Conservation (phyloP, 176 grass and related monocot genomes). For the Panicum miliaceum region DNA sequence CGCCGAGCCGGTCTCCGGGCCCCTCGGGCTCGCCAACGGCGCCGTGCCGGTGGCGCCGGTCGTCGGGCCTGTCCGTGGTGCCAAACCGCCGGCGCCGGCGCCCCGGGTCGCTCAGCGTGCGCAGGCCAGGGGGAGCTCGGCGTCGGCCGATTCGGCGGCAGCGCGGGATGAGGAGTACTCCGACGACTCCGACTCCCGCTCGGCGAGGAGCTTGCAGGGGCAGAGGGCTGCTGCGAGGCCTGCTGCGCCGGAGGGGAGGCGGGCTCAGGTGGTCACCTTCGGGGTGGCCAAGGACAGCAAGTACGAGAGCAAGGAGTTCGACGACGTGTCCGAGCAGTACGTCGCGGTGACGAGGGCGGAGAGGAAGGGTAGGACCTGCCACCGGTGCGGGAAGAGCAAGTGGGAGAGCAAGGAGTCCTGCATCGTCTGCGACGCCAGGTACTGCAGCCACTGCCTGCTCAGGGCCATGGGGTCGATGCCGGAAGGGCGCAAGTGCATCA, state of each 20-base stretch:
- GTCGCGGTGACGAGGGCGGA: constrained; percentile 63
- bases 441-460: constrained; percentile 80
- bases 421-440: constrained; percentile 73
- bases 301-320: constrained; percentile 59
- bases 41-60: constrained; percentile 55
- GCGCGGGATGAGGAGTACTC: constrained; percentile 63
- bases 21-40: constrained; percentile 37
- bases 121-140: constrained; percentile 36
- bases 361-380: constrained; percentile 55
- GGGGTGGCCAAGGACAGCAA: constrained; percentile 51
- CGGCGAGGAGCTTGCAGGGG: constrained; percentile 44
- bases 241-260: constrained; percentile 44
- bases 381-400: constrained; percentile 81
- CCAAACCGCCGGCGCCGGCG: constrained; percentile 44
- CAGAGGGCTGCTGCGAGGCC: constrained; percentile 9
- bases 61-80: constrained; percentile 41
- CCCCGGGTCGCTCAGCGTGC: constrained; percentile 31
- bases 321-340: constrained; percentile 51
- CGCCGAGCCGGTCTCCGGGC: constrained; percentile 57
- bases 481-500: constrained; percentile 85
- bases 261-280: constrained; percentile 70
- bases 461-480: constrained; percentile 98
- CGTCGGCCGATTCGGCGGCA: constrained; percentile 40
- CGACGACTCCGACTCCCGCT: constrained; percentile 56
- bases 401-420: constrained; percentile 94